Conservation (phyloP, 139 green algal species). For the Zygnema cylindricum region DNA sequence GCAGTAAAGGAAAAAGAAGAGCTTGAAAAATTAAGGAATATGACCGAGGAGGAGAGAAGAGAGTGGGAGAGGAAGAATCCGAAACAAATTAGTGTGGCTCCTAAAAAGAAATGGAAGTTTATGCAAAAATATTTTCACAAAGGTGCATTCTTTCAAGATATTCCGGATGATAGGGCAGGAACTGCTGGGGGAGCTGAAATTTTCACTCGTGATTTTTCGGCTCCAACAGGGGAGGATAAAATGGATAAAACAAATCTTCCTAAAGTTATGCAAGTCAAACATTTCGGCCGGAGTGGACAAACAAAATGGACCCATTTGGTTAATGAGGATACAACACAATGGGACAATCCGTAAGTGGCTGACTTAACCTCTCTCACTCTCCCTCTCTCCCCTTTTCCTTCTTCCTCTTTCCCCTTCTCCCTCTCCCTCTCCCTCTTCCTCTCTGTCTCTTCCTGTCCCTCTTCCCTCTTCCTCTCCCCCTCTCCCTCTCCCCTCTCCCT, state of each 20-base stretch:
- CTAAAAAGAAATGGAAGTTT: constrained; percentile 81
- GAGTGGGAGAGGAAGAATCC: constrained; percentile 77
- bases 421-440: not conserved
- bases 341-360: constrained; percentile 60
- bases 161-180: constrained; percentile 73
- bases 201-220: constrained; percentile 81
- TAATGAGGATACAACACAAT: constrained; percentile 59
- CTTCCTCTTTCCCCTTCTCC: not conserved
- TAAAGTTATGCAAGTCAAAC: constrained; percentile 93
- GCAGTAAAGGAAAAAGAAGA: constrained; percentile 71
- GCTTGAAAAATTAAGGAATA: constrained; percentile 75
- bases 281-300: constrained; percentile 89
- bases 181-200: constrained; percentile 61
- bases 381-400: not conserved
- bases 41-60: constrained; percentile 85
- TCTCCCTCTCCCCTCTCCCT: constrained; percentile 14
- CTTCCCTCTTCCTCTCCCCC: not conserved
- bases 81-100: constrained; percentile 66
- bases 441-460: not conserved
- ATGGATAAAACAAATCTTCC: constrained; percentile 90
- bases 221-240: constrained; percentile 87
- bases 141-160: constrained; percentile 88
- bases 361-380: no score
- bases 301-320: constrained; percentile 86
- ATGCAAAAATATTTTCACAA: constrained; percentile 99